Evolutionary conservation across 2,329 filamentous ascomycete genomes (phyloP).

Genomic region (Sclerotinia minor): DNA sequence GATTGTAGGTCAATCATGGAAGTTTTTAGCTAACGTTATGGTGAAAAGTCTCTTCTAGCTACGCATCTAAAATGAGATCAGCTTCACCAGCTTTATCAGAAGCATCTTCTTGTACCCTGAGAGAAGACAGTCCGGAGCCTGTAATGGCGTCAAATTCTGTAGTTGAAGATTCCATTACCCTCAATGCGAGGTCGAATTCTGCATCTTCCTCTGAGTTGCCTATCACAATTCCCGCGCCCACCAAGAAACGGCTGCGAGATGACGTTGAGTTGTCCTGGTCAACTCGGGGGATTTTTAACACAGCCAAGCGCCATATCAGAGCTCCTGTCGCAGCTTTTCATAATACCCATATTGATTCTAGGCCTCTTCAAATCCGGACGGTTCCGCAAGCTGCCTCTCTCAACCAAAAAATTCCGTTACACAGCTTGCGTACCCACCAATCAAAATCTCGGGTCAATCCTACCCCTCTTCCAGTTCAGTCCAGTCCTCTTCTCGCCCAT

Average conservation of each 20-base stretch:
- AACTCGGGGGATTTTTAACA: neutral
- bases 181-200: neutral
- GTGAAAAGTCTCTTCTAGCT: constrained; percentile 1
- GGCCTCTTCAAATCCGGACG: neutral
- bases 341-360: neutral
- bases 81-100: neutral
- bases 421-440: constrained; percentile 2
- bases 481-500: neutral
- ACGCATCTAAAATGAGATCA: neutral
- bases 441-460: too few relatives aligned
- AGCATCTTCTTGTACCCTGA: constrained; percentile 6
- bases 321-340: neutral
- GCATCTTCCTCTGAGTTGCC: neutral
- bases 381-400: neutral
- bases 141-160: neutral
- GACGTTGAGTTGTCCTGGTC: neutral
- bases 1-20: too few relatives aligned
- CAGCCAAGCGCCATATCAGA: neutral
- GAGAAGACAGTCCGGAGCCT: neutral
- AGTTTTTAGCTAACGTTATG: neutral
- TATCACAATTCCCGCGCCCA: too few relatives aligned
- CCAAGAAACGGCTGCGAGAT: neutral
- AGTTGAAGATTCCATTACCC: neutral
- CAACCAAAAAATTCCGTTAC: neutral
- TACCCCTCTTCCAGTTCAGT: neutral